A percentile compares a stretch with the other conserved stretches of the same genome.
Evolutionary conservation across 768 basidiomycete species (phyloP).

Genomic region (Peribolospora baueri): DNA sequence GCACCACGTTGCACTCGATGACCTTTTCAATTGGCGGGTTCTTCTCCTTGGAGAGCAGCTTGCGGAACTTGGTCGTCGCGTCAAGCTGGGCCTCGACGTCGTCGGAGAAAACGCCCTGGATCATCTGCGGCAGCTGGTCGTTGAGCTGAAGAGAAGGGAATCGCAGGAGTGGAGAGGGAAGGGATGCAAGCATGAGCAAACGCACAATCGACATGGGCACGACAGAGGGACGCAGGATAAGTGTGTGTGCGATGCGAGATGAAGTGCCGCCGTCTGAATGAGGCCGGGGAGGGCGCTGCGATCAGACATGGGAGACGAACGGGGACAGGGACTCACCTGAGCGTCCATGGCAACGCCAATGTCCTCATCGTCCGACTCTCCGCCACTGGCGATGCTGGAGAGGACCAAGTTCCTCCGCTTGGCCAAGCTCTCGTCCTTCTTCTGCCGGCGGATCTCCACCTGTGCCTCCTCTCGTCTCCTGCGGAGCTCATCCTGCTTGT

Average conservation of each 20-base stretch:
- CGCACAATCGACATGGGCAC: background rate
- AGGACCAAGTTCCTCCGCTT: conserved; percentile 53
- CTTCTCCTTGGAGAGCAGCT: conserved; percentile 95
- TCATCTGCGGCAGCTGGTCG: conserved; percentile 49
- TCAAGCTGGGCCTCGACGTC: conserved; percentile 79
- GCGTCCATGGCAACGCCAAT: conserved; percentile 38
- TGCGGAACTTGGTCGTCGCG: conserved; percentile 94
- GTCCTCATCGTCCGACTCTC: conserved; percentile 82
- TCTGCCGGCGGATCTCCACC: conserved; percentile 94
- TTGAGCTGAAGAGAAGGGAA: conserved; percentile 30
- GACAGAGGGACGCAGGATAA: background rate
- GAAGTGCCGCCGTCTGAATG: too few relatives aligned
- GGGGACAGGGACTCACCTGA: conserved; percentile 29
- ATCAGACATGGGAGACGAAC: conserved; percentile 2
- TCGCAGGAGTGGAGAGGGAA: background rate
- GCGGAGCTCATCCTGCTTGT: conserved; percentile 80
- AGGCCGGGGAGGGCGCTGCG: too few relatives aligned
- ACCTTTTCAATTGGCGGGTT: conserved; percentile 98
- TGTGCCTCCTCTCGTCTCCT: conserved; percentile 94
- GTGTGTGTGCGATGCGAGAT: background rate
- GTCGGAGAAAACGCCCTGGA: conserved; percentile 72
- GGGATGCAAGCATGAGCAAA: background rate
- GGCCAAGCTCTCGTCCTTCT: conserved; percentile 93
- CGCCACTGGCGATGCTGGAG: conserved; percentile 40
- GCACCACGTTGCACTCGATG: conserved; percentile 89